Evolutionary conservation across 2,329 filamentous ascomycete species (phyloP), one percentile per base, ranked within the genome.

Genomic region (Pseudonectria buxi): DNA sequence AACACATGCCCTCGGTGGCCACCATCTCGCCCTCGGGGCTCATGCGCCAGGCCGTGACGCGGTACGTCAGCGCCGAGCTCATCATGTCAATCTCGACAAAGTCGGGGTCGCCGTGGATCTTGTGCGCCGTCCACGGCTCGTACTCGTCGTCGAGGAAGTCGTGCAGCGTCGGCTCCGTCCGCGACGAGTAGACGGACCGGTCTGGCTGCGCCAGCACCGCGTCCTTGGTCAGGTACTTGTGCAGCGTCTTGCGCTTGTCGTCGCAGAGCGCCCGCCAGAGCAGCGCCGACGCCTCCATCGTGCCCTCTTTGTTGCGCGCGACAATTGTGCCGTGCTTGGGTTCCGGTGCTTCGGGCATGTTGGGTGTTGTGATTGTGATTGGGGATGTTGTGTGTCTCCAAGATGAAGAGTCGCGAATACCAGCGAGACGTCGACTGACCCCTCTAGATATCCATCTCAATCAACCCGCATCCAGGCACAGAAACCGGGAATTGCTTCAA

Each of bases 11-110:
- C 42, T 61, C 57, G 4, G 56, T 60, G 5, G 55, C 55, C 6
- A 47, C 37, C 45, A 61, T 56, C 46, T 59, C 41, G n/a, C 47
- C 48, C 5, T 34, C 37, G 28, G 39, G 35, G 30, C 49, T 39
- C 30, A 59, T 46, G 36, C 49, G 50, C 56, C 56, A 61, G 2
- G 54, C 48, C 13, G 57, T 61, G 24, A 61, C 55, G 14, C 48
- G 44, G 41, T 61, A 61, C 6, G 46, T 50, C 18, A 61, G 42
- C 3, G 51, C 49, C 6, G 53, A 50, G 40, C 49, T 53, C 57
- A 61, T 61, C 51, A 61, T 46, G 41, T 61, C 57, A n/a, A 61
- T 54, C 53, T 61, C 57, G 36, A 61, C 58, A 30, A 61, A 61
- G 31, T 59, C 53, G 2, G 54, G 55, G 24, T 61, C 58, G 39